phyloP scores from a whole-genome alignment of 2,329 filamentous ascomycete genomes.

The Cytospora paraplurivora region DNA sequence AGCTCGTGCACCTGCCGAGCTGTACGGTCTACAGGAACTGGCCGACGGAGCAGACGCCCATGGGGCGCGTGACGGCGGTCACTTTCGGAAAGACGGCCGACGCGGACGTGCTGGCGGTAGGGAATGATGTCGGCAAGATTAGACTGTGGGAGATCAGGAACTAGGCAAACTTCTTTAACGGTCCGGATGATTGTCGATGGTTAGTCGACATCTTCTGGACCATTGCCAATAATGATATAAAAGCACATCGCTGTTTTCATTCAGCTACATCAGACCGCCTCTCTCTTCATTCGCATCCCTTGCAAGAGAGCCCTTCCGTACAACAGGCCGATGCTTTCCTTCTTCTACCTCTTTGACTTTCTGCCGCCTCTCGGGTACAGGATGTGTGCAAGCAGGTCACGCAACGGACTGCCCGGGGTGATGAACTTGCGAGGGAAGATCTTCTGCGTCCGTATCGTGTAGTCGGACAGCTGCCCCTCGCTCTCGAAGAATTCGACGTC shows the following conservation, averaged over 20 bases:
- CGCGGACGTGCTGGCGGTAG: constrained; percentile 65
- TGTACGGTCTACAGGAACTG: constrained; percentile 97
- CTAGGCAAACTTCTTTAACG: constrained; percentile 42
- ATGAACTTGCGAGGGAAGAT: constrained; percentile 51
- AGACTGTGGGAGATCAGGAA: constrained; percentile 85
- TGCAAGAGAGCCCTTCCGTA: too few species aligned
- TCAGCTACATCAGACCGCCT: not conserved
- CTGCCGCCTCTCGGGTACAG: constrained; percentile 9
- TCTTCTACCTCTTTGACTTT: not conserved
- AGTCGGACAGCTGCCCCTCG: constrained; percentile 38
- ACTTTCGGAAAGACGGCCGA: constrained; percentile 68
- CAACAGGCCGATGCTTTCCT: not conserved
- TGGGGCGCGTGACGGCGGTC: constrained; percentile 79
- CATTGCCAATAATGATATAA: not conserved
- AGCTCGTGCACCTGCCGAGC: constrained; percentile 84
- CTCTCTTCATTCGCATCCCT: not conserved
- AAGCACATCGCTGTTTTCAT: not conserved
- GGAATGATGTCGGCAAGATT: constrained; percentile 86
- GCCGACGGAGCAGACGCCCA: constrained; percentile 86
- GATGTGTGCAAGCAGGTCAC: constrained; percentile 41
- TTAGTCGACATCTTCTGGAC: not conserved
- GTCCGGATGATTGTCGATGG: not conserved
- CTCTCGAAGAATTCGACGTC: constrained; percentile 40
- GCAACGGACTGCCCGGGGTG: constrained; percentile 43
- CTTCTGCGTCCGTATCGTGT: constrained; percentile 41